These are phyloP conservation scores for Leptomonas seymouri DNA, from an alignment of 208 protist genomes.

Conservation along the genomic window DNA sequence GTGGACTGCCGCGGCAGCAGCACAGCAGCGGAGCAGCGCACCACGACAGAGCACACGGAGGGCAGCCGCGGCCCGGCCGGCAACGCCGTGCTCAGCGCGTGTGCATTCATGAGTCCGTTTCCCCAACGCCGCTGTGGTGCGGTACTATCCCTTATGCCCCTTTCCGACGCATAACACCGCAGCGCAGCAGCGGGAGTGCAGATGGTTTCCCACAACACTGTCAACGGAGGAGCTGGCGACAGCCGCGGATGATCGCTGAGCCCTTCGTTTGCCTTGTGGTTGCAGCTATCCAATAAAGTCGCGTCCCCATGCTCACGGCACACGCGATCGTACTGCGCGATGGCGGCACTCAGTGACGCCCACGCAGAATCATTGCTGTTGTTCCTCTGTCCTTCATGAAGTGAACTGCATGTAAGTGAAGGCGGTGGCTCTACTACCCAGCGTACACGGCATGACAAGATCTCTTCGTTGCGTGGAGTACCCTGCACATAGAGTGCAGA, in stretches of 20 bases:
- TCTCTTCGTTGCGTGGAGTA: neutral
- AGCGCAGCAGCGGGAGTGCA: neutral
- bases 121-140: neutral
- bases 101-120: neutral
- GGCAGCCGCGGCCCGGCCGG: neutral
- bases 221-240: slow-evolving; percentile 3
- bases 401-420: no score
- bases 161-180: neutral
- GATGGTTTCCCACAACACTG: slow-evolving; percentile 43
- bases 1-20: neutral
- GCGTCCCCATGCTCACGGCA: neutral
- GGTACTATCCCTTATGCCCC: neutral
- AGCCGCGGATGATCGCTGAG: neutral
- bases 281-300: neutral
- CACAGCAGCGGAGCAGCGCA: slow-evolving; percentile 46
- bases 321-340: slow-evolving; percentile 20
- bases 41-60: slow-evolving; percentile 41
- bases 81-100: neutral
- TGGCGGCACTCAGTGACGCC: slow-evolving; percentile 9
- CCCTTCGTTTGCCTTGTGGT: neutral
- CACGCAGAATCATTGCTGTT: neutral
- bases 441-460: slow-evolving; percentile 18
- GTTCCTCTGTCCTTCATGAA: neutral
- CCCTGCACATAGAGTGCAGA: neutral
- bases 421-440: slow-evolving; percentile 27